phyloP scores from a whole-genome alignment of 2,329 filamentous ascomycete genomes.

The Sporothrix variecibatus region DNA sequence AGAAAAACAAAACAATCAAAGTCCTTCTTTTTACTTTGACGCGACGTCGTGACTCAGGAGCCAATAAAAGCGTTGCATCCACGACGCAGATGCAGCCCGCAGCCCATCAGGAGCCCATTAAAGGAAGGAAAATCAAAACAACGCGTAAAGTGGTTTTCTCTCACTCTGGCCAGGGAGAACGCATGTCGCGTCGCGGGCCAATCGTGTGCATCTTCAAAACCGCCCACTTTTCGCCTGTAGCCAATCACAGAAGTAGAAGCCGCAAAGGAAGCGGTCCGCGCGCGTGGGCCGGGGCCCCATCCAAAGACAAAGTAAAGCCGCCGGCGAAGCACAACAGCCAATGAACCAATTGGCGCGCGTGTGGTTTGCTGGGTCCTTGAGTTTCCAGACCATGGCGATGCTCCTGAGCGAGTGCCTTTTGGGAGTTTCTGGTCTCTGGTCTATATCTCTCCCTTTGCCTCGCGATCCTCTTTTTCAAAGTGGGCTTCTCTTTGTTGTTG shows the following conservation, averaged over 20 bases:
- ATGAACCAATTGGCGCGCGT: slow-evolving; percentile 21
- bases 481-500: slow-evolving; percentile 4
- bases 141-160: slow-evolving; percentile 30
- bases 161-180: not conserved
- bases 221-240: not conserved
- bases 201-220: slow-evolving; percentile 10
- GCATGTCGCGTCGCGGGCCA: slow-evolving; percentile 23
- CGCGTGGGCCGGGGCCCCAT: slow-evolving; percentile 6
- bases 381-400: not conserved
- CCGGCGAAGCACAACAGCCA: not conserved
- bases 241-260: slow-evolving; percentile 12
- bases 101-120: not conserved
- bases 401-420: not conserved
- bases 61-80: not conserved
- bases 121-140: slow-evolving; percentile 23
- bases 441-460: not conserved
- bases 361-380: not conserved
- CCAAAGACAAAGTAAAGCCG: not conserved
- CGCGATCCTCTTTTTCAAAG: not conserved
- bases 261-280: not conserved
- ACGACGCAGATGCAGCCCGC: not conserved
- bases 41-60: not conserved
- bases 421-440: not conserved
- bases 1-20: not conserved
- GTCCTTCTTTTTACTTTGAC: not conserved